Percentiles rank a stretch among this genome's conserved stretches.
Conservation (phyloP, 345 rosid species). For the Arabidopsis arenosa region DNA sequence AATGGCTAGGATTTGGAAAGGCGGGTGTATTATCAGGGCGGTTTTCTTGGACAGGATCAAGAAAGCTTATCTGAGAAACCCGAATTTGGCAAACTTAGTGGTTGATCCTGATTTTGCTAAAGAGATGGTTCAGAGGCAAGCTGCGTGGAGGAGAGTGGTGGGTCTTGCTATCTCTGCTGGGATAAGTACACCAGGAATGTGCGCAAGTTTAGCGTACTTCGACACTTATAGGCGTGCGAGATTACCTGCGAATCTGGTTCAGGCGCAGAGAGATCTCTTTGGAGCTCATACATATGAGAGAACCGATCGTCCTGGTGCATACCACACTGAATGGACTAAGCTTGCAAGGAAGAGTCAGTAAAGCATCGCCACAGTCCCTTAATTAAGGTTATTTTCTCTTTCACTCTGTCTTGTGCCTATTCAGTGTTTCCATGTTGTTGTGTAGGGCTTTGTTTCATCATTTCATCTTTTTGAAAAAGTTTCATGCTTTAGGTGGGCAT, state of each 20-base stretch:
- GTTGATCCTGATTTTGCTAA: constrained; percentile 93
- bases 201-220: constrained; percentile 87
- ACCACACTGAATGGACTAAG: constrained; percentile 92
- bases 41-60: constrained; percentile 95
- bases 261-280: constrained; percentile 96
- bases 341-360: constrained; percentile 63
- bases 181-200: constrained; percentile 96
- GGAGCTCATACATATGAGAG: constrained; percentile 99
- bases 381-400: constrained; percentile 49
- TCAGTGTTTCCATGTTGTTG: constrained; percentile 25
- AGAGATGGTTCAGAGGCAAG: constrained; percentile 96
- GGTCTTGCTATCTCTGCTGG: constrained; percentile 83
- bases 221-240: constrained; percentile 95
- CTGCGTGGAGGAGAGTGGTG: constrained; percentile 96
- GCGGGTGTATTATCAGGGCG: constrained; percentile 94
- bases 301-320: constrained; percentile 75
- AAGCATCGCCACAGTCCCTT: constrained; percentile 43
- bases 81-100: constrained; percentile 71
- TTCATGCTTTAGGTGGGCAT: constrained; percentile 30
- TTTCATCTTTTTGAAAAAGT: constrained; percentile 6
- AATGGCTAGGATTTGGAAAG: constrained; percentile 96
- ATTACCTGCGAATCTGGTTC: constrained; percentile 91
- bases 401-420: constrained; percentile 23
- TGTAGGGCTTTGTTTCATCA: constrained; percentile 29
- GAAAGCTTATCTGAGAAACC: constrained; percentile 88